These are phyloP conservation scores for Cystofilobasidium bisporidii DNA, from an alignment of 768 basidiomycete species.

Conservation along the genomic window DNA sequence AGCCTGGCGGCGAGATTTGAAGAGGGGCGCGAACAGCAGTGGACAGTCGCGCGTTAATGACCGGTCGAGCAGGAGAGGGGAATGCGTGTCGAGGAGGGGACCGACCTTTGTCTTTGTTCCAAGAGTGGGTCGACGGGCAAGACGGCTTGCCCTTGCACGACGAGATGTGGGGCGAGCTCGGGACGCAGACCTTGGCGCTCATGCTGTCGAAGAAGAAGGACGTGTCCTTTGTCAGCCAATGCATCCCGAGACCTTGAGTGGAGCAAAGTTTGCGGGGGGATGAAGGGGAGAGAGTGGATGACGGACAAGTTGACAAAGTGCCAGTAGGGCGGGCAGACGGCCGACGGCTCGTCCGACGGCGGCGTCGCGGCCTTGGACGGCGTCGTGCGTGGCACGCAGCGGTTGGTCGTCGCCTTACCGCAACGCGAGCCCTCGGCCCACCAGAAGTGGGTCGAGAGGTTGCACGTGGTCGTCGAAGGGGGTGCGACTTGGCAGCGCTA, in stretches of 20 bases:
- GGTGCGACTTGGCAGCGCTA: not conserved
- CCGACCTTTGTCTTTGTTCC: not conserved
- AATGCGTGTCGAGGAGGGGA: not conserved
- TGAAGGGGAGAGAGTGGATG: too few species aligned
- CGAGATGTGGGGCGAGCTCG: not conserved
- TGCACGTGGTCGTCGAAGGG: not conserved
- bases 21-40: too few species aligned
- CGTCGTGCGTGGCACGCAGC: not conserved
- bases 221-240: too few species aligned
- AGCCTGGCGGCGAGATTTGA: not conserved
- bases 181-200: not conserved
- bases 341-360: not conserved
- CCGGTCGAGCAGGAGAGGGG: not conserved
- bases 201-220: not conserved
- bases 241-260: too few species aligned
- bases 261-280: too few species aligned
- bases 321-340: not conserved
- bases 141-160: not conserved
- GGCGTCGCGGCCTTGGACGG: slow-evolving; percentile 1
- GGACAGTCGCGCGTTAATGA: too few species aligned
- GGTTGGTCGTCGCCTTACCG: not conserved
- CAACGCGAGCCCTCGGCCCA: not conserved
- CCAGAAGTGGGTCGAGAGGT: not conserved
- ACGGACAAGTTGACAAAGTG: not conserved
- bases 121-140: not conserved